These are phyloP conservation scores for Haemoproteus tartakovskyi DNA, from an alignment of 169 alveolate genomes.

Conservation along the genomic window DNA sequence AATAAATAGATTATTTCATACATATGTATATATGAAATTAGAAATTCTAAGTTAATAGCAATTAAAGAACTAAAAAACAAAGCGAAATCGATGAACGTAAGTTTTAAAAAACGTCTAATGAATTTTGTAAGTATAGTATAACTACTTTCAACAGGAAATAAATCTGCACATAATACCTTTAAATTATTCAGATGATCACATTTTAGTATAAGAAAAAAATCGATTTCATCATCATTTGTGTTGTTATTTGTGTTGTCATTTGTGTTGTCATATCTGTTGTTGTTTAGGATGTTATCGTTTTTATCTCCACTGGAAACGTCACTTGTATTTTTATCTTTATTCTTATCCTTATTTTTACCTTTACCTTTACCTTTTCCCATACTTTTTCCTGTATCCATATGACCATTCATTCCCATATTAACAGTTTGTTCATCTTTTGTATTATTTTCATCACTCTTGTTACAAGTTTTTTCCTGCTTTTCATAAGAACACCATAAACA, in stretches of 20 bases:
- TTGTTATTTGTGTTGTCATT: no score
- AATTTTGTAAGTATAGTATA: constrained; percentile 36
- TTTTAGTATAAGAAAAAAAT: constrained; percentile 16
- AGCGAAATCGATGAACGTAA: constrained; percentile 20
- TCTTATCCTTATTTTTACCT: neutral
- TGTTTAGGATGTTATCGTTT: no score
- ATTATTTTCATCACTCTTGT: neutral
- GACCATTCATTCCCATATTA: no score
- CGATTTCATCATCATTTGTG: constrained; percentile 1
- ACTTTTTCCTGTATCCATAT: no score
- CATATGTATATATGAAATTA: constrained; percentile 28
- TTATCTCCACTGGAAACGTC: neutral
- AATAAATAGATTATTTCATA: constrained; percentile 33
- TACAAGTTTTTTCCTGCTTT: constrained; percentile 2
- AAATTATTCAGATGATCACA: constrained; percentile 10
- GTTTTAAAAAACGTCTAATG: constrained; percentile 27
- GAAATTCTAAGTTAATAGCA: constrained; percentile 13
- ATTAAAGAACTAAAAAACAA: constrained; percentile 18
- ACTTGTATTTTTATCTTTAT: neutral
- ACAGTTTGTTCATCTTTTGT: no score
- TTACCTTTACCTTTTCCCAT: neutral
- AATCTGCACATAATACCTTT: neutral
- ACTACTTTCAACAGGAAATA: constrained; percentile 10
- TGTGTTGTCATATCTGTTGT: no score
- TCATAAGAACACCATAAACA: constrained; percentile 19